phyloP scores from a whole-genome alignment of 2,329 filamentous ascomycete genomes.

The Pyrenophora graminea region DNA sequence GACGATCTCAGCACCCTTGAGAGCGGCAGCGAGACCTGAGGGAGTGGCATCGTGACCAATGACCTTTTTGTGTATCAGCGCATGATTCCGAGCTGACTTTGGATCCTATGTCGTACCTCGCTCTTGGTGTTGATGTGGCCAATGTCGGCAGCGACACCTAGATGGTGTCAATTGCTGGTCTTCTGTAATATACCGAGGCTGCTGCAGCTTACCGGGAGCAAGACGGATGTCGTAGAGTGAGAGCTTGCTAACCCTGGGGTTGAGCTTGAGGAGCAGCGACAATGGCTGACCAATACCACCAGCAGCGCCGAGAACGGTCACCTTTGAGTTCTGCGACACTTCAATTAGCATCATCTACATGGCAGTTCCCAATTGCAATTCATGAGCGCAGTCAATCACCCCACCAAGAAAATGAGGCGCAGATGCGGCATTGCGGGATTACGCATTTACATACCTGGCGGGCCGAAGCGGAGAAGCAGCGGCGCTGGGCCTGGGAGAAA shows the following conservation, averaged over 20 bases:
- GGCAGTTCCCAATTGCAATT: slow-evolving; percentile 14
- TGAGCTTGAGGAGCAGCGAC: slow-evolving; percentile 97
- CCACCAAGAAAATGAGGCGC: slow-evolving; percentile 31
- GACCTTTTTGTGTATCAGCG: slow-evolving; percentile 58
- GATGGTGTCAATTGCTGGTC: slow-evolving; percentile 24
- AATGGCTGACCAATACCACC: slow-evolving; percentile 98
- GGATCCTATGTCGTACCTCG: slow-evolving; percentile 52
- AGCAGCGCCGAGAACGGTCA: slow-evolving; percentile 92
- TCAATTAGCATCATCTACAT: slow-evolving; percentile 27
- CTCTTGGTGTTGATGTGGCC: slow-evolving; percentile 99
- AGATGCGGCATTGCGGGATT: slow-evolving; percentile 9
- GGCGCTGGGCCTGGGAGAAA: slow-evolving; percentile 56
- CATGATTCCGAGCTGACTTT: slow-evolving; percentile 8
- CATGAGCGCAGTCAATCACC: slow-evolving; percentile 9
- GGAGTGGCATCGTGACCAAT: slow-evolving; percentile 83
- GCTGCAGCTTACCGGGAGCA: slow-evolving; percentile 73
- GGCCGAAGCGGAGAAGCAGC: slow-evolving; percentile 58
- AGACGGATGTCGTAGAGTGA: slow-evolving; percentile 97
- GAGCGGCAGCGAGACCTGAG: slow-evolving; percentile 73
- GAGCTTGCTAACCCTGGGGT: slow-evolving; percentile 90
- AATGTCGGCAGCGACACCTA: slow-evolving; percentile 97
- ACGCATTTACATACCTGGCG: slow-evolving; percentile 50
- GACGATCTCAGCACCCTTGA: slow-evolving; percentile 90
- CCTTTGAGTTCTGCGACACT: slow-evolving; percentile 80
- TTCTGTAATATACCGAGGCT: not conserved